Conservation (phyloP, 1,284 basidiomycete genomes). For the Ganoderma sinense region DNA sequence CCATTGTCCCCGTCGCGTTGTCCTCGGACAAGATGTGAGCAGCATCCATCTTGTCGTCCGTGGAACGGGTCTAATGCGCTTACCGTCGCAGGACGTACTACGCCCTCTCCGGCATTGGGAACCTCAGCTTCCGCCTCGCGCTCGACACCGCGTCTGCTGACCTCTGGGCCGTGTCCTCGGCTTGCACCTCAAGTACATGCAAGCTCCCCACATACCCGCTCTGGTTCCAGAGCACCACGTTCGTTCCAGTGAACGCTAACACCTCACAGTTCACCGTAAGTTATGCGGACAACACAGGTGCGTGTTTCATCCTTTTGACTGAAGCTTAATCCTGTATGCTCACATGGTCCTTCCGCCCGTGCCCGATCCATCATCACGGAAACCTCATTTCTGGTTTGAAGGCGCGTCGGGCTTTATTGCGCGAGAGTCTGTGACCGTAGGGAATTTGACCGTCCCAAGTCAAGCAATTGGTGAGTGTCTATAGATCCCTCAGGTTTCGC, state of each 20-base stretch:
- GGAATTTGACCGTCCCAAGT: slow-evolving; percentile 61
- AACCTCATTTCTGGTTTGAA: slow-evolving; percentile 34
- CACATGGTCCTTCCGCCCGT: neutral
- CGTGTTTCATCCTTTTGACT: slow-evolving; percentile 16
- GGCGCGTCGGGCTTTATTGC: slow-evolving; percentile 75
- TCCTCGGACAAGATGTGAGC: slow-evolving; percentile 44
- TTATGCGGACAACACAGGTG: slow-evolving; percentile 75
- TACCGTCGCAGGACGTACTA: slow-evolving; percentile 66
- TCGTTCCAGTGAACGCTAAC: slow-evolving; percentile 65
- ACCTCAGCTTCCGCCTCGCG: slow-evolving; percentile 71
- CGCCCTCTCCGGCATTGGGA: slow-evolving; percentile 62
- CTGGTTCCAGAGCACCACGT: slow-evolving; percentile 69
- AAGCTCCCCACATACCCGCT: slow-evolving; percentile 72
- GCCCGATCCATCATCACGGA: neutral
- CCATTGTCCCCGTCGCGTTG: slow-evolving; percentile 38
- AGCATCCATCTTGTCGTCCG: neutral
- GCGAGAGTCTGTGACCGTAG: slow-evolving; percentile 63
- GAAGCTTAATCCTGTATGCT: neutral
- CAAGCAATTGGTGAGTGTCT: slow-evolving; percentile 67
- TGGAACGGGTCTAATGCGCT: neutral
- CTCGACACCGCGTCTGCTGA: slow-evolving; percentile 83
- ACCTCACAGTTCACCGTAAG: slow-evolving; percentile 61
- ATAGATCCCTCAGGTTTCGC: neutral
- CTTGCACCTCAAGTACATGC: slow-evolving; percentile 63
- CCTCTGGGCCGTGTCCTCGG: slow-evolving; percentile 73